phyloP scores from a whole-genome alignment of 1,139 yeast genomes.

The Tardiomyces blankii region DNA sequence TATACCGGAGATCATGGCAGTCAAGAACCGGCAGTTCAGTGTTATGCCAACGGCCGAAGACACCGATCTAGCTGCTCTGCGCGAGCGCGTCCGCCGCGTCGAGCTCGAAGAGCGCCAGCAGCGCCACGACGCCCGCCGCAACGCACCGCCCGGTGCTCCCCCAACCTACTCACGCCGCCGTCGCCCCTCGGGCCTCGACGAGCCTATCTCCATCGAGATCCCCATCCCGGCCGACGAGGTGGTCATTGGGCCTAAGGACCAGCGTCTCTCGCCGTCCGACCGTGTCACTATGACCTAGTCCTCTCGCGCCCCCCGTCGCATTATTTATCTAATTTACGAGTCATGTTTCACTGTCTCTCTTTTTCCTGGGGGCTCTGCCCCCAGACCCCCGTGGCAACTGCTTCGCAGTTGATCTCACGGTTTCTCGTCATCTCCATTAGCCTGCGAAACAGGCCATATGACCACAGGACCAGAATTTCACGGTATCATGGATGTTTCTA shows the following conservation, averaged over 20 bases:
- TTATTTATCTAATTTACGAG: too few species aligned
- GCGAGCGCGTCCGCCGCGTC: neutral
- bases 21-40: conserved; percentile 16
- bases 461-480: too few species aligned
- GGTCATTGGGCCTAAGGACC: neutral
- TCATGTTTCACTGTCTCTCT: too few species aligned
- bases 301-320: too few species aligned
- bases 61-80: neutral
- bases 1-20: conserved; percentile 3
- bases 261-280: neutral
- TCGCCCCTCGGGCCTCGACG: neutral
- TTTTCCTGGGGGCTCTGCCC: too few species aligned
- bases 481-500: too few species aligned
- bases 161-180: neutral
- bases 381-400: too few species aligned
- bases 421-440: too few species aligned
- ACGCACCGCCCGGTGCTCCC: neutral
- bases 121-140: neutral
- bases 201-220: neutral
- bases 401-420: too few species aligned
- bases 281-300: too few species aligned
- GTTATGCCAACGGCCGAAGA: conserved; percentile 11
- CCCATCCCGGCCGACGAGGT: neutral
- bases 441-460: too few species aligned
- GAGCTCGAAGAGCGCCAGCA: neutral